These are phyloP conservation scores for Mycena floridula DNA, from an alignment of 768 basidiomycete genomes.

Conservation along the genomic window DNA sequence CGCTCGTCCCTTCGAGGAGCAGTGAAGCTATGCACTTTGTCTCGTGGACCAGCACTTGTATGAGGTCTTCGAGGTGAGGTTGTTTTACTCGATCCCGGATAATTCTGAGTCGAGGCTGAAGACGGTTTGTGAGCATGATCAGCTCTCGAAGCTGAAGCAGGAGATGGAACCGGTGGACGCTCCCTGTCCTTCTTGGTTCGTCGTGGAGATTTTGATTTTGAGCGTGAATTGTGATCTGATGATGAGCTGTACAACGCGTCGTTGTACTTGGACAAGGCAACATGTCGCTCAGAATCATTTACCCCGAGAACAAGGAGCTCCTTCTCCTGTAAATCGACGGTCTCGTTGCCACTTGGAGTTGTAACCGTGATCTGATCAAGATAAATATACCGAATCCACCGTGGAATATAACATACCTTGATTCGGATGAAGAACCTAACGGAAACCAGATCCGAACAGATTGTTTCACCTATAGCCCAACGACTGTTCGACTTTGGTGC, in stretches of 20 bases:
- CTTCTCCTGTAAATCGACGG: slow-evolving; percentile 62
- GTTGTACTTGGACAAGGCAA: slow-evolving; percentile 55
- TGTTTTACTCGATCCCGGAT: slow-evolving; percentile 10
- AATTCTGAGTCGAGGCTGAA: slow-evolving; percentile 1
- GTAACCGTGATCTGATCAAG: slow-evolving; percentile 42
- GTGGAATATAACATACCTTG: slow-evolving; percentile 40
- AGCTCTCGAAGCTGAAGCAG: background rate
- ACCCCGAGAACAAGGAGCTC: slow-evolving; percentile 65
- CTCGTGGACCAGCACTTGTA: slow-evolving; percentile 69
- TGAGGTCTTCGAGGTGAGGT: slow-evolving; percentile 51
- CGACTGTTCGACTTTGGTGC: slow-evolving; percentile 58
- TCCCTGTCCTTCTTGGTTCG: slow-evolving; percentile 9
- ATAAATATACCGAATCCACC: too few relatives aligned
- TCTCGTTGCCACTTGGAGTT: slow-evolving; percentile 55
- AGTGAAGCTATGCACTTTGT: slow-evolving; percentile 23
- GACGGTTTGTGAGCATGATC: slow-evolving; percentile 4
- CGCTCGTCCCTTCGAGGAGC: background rate
- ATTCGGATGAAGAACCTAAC: slow-evolving; percentile 67
- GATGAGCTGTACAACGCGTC: slow-evolving; percentile 33
- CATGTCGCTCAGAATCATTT: slow-evolving; percentile 61
- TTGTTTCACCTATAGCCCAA: slow-evolving; percentile 78
- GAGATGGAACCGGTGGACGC: slow-evolving; percentile 3
- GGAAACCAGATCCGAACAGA: slow-evolving; percentile 55
- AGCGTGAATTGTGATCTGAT: slow-evolving; percentile 1
- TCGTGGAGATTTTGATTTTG: slow-evolving; percentile 11